These are phyloP conservation scores for Candida corydali DNA, from an alignment of 805 yeast genomes.

Conservation along the genomic window DNA sequence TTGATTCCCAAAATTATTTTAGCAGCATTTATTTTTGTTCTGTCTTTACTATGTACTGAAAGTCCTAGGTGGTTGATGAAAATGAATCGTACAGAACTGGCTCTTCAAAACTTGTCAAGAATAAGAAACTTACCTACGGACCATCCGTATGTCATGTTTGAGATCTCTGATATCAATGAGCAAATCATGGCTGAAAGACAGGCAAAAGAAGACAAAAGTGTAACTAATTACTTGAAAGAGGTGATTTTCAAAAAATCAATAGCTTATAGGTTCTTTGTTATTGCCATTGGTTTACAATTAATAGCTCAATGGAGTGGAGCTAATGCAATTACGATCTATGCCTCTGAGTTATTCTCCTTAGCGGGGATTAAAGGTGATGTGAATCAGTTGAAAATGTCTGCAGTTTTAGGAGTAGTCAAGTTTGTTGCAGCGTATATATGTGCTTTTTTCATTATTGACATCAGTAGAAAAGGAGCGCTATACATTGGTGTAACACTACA, in stretches of 20 bases:
- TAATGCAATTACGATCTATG: conserved; percentile 49
- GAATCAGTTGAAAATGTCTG: conserved; percentile 42
- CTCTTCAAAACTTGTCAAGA: conserved; percentile 33
- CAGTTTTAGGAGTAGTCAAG: conserved; percentile 49
- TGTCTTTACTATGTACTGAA: conserved; percentile 41
- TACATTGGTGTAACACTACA: conserved; percentile 45
- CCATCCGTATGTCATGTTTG: conserved; percentile 46
- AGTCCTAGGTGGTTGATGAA: conserved; percentile 49
- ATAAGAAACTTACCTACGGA: conserved; percentile 40
- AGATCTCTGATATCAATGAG: conserved; percentile 45
- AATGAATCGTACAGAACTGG: conserved; percentile 32
- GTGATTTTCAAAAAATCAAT: conserved; percentile 29
- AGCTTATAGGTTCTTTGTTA: conserved; percentile 38
- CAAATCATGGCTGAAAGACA: conserved; percentile 27
- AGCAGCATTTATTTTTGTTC: conserved; percentile 39
- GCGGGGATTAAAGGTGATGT: conserved; percentile 37
- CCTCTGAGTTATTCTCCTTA: conserved; percentile 45
- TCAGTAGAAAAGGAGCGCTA: conserved; percentile 47
- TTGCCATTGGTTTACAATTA: conserved; percentile 40
- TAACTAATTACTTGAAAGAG: conserved; percentile 18
- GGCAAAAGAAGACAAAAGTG: not conserved
- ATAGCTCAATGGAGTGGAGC: conserved; percentile 56
- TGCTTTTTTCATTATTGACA: conserved; percentile 50
- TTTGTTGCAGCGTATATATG: conserved; percentile 40
- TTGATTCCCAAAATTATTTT: conserved; percentile 42